phyloP scores from a whole-genome alignment of 805 yeast genomes.

The Gaillardinia entomophila region DNA sequence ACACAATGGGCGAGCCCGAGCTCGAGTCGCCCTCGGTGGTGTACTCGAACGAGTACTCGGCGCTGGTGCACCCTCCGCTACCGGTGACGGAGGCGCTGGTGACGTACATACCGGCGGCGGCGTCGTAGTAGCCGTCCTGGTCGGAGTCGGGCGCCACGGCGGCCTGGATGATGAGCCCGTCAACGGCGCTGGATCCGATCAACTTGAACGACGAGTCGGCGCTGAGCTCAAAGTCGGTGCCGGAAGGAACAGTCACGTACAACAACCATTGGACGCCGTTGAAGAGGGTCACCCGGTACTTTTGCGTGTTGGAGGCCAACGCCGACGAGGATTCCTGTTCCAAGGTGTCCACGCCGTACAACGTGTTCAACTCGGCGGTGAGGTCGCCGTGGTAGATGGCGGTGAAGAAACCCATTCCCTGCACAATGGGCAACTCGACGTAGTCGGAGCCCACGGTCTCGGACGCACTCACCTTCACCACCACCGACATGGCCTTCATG shows the following conservation, averaged over 20 bases:
- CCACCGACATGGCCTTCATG: slow-evolving; percentile 47
- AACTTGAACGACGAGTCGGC: slow-evolving; percentile 27
- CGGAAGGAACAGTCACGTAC: slow-evolving; percentile 32
- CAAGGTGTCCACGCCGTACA: slow-evolving; percentile 40
- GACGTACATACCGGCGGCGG: slow-evolving; percentile 65
- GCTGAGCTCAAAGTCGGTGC: slow-evolving; percentile 17
- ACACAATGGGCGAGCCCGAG: slow-evolving; percentile 40
- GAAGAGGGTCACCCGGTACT: slow-evolving; percentile 34
- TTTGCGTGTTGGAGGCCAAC: slow-evolving; percentile 10
- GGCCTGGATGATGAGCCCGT: slow-evolving; percentile 11
- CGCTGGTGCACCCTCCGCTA: slow-evolving; percentile 37
- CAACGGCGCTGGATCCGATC: slow-evolving; percentile 28
- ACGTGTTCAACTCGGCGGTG: slow-evolving; percentile 44
- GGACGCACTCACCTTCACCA: slow-evolving; percentile 32
- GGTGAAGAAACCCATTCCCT: slow-evolving; percentile 57
- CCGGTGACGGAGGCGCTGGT: slow-evolving; percentile 46
- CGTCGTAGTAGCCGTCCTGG: slow-evolving; percentile 45
- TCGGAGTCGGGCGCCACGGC: slow-evolving; percentile 5
- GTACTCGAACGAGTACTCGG: slow-evolving; percentile 45
- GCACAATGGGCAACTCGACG: slow-evolving; percentile 47
- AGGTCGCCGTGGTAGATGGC: slow-evolving; percentile 48
- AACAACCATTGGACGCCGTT: slow-evolving; percentile 45
- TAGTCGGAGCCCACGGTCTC: slow-evolving; percentile 18
- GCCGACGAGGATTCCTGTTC: slow-evolving; percentile 19
- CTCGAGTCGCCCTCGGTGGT: slow-evolving; percentile 45